Conservation (phyloP, 2,329 filamentous ascomycete genomes). For the Neonectria coccinea region DNA sequence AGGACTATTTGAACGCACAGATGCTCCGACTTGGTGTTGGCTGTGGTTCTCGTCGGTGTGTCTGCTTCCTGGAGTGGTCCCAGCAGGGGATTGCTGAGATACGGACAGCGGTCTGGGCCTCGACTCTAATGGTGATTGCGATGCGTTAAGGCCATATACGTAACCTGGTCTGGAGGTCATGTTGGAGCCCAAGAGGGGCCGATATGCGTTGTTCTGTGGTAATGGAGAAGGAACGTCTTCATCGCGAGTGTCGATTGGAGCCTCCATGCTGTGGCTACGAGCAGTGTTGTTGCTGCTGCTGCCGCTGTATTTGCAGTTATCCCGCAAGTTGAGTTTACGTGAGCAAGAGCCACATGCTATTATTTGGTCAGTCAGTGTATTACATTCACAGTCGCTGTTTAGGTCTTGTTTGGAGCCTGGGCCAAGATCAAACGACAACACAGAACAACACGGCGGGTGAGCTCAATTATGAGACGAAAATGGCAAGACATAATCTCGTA, state of each 20-base stretch:
- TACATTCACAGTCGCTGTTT: background rate
- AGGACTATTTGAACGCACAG: constrained; percentile 38
- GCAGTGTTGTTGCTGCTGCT: constrained; percentile 3
- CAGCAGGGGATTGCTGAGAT: constrained; percentile 24
- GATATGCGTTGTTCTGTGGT: background rate
- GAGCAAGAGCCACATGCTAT: constrained; percentile 50
- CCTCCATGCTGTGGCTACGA: constrained; percentile 12
- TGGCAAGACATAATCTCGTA: background rate
- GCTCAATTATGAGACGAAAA: background rate
- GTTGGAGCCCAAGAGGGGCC: background rate
- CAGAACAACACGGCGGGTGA: background rate
- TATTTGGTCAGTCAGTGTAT: constrained; percentile 13
- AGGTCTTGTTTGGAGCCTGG: too few species aligned
- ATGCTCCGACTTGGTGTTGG: constrained; percentile 28
- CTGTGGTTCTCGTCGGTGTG: constrained; percentile 19
- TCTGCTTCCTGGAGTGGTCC: constrained; percentile 25
- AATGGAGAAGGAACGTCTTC: constrained; percentile 1
- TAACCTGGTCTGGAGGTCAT: background rate
- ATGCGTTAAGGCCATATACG: background rate
- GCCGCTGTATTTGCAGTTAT: constrained; percentile 46
- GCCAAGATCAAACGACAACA: background rate
- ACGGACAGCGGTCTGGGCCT: background rate
- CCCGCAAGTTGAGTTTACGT: constrained; percentile 45
- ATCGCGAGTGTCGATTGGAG: background rate
- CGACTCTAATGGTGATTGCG: background rate